Evolutionary conservation across 2,329 filamentous ascomycete species (phyloP).

Genomic region (Fusarium subglutinans): DNA sequence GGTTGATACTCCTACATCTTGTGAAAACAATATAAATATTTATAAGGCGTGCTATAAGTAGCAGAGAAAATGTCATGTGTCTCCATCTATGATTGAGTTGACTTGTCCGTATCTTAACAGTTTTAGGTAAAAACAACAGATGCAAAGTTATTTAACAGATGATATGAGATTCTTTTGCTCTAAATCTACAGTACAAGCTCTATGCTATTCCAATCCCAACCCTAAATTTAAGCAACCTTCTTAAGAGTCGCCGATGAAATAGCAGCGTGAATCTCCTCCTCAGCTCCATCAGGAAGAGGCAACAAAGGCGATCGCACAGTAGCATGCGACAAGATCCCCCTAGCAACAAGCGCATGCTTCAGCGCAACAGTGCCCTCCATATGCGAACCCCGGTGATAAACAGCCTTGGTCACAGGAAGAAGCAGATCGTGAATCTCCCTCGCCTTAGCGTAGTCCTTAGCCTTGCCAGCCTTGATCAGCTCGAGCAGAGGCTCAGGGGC

Average conservation of each 20-base stretch:
- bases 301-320: constrained; percentile 58
- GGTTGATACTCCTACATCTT: accelerated
- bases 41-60: accelerated
- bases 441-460: constrained; percentile 57
- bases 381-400: constrained; percentile 63
- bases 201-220: not conserved
- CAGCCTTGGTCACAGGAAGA: constrained; percentile 61
- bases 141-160: not conserved
- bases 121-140: not conserved
- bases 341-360: constrained; percentile 61
- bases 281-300: constrained; percentile 34
- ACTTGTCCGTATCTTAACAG: not conserved
- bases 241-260: constrained; percentile 12
- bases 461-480: constrained; percentile 61
- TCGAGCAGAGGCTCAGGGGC: constrained; percentile 60
- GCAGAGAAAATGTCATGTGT: accelerated
- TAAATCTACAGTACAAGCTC: not conserved
- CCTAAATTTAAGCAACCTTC: not conserved
- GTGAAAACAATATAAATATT: accelerated
- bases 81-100: accelerated
- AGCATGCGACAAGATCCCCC: constrained; percentile 59
- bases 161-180: not conserved
- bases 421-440: constrained; percentile 60
- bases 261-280: constrained; percentile 10
- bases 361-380: constrained; percentile 64